Evolutionary conservation across 345 rosid genomes (phyloP), one percentile per base, ranked within the genome.

Genomic region (Hypericum androsaemum): DNA sequence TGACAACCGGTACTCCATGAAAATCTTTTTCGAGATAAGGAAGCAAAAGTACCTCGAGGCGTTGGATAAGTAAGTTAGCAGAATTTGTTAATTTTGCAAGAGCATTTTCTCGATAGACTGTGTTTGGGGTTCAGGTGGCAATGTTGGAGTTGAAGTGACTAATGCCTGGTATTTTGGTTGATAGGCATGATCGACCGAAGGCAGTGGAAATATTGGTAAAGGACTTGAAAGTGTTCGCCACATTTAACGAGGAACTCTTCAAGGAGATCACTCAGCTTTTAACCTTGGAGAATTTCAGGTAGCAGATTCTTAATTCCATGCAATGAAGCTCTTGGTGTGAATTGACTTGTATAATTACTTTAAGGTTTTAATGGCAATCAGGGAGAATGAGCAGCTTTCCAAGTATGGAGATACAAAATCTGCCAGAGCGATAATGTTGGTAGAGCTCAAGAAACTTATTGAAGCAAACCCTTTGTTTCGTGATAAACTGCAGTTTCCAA

Each of bases 41-140:
- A 72, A 76, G 50, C 77, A 69, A 36, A 76, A 59, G 39, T 76
- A 63, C 54, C 62, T 76, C 0, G 81, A 76, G 67, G 72, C 81
- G 2, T 58, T 76, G 51, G 71, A 76, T 57, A 64, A 60, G 81
- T 76, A 57, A 45, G 53, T n/a, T 32, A 8, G 22, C 14, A n/a
- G 0, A 10, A 7, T 46, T 50, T 42, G 13, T 6, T 13, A n/a
- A 16, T 50, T 54, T 6, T 5, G 22, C 56, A 13, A 32, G n/a
- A 32, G 39, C 41, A 17, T 42, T 52, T 41, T 36, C 6, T 37
- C 43, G n/a, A n/a, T n/a, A n/a, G n/a, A n/a, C n/a, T n/a, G n/a
- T 35, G 17, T 16, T 39, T 11, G 17, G 43, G n/a, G 3, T 46
- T 38, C 10, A 28, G 42, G 17, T 10, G 22, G 10, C 32, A 11